Evolutionary conservation across 306 rosid genomes (phyloP).

Genomic region (Psophocarpus tetragonolobus): DNA sequence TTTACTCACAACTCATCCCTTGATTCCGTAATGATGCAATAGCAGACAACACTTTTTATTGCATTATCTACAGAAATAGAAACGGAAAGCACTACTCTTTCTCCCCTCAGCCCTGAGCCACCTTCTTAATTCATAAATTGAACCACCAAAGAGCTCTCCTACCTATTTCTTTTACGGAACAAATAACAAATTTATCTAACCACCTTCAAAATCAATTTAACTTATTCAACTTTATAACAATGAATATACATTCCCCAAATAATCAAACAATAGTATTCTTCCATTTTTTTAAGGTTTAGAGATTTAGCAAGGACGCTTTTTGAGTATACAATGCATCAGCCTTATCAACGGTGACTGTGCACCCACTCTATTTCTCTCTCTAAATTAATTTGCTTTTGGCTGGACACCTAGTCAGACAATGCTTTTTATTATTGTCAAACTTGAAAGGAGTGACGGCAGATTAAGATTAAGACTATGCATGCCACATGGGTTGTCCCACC

Average conservation of each 20-base stretch:
- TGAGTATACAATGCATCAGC: slow-evolving; percentile 35
- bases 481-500: slow-evolving; percentile 72
- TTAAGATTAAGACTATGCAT: slow-evolving; percentile 33
- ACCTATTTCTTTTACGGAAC: neutral
- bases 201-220: neutral
- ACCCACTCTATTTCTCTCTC: slow-evolving; percentile 28
- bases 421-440: slow-evolving; percentile 62
- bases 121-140: neutral
- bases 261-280: neutral
- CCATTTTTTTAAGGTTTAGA: neutral
- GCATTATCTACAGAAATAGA: neutral
- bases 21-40: neutral
- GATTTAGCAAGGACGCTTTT: slow-evolving; percentile 32
- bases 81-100: neutral
- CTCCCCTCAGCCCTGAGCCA: neutral
- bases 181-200: neutral
- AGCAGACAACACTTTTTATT: neutral
- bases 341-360: slow-evolving; percentile 46
- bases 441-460: slow-evolving; percentile 32
- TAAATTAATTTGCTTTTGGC: slow-evolving; percentile 49
- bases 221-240: neutral
- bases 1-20: slow-evolving; percentile 7
- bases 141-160: neutral
- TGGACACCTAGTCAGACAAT: slow-evolving; percentile 47
- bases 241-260: neutral